Conservation (phyloP, 139 green algal genomes). For the Klebsormidium nitens region DNA sequence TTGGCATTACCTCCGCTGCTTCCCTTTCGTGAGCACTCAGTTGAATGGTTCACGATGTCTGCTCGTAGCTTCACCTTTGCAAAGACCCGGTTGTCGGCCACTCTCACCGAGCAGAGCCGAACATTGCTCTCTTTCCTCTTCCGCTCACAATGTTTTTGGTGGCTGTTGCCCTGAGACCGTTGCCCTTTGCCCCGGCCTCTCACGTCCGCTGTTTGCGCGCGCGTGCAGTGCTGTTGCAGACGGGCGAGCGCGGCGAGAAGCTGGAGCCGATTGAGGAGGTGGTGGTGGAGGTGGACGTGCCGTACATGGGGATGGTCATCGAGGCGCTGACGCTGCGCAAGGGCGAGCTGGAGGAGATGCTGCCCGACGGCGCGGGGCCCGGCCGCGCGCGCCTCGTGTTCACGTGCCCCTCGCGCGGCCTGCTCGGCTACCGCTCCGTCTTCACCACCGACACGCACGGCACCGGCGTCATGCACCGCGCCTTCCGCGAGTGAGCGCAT, state of each 20-base stretch:
- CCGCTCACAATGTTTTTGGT: no score
- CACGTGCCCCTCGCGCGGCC: slow-evolving; percentile 56
- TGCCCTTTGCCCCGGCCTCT: no score
- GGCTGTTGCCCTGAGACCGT: no score
- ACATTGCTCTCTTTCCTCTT: no score
- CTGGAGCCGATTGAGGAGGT: slow-evolving; percentile 84
- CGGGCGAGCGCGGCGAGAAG: slow-evolving; percentile 43
- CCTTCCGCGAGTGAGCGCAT: slow-evolving; percentile 50
- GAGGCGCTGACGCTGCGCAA: slow-evolving; percentile 47
- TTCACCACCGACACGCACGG: slow-evolving; percentile 72
- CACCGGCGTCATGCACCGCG: slow-evolving; percentile 66
- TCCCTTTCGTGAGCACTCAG: no score
- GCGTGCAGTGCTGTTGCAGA: slow-evolving; percentile 60
- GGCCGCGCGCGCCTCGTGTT: slow-evolving; percentile 62
- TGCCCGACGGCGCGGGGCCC: slow-evolving; percentile 11
- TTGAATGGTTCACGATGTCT: no score
- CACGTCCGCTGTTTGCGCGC: no score
- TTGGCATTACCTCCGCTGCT: no score
- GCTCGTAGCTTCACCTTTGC: no score
- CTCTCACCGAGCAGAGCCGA: no score
- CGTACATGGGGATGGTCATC: slow-evolving; percentile 56
- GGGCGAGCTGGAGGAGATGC: slow-evolving; percentile 66
- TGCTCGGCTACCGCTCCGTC: slow-evolving; percentile 64
- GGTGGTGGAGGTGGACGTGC: slow-evolving; percentile 66
- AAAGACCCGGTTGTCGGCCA: no score